Conservation (phyloP, 2,329 filamentous ascomycete genomes). For the Fusarium sp. region DNA sequence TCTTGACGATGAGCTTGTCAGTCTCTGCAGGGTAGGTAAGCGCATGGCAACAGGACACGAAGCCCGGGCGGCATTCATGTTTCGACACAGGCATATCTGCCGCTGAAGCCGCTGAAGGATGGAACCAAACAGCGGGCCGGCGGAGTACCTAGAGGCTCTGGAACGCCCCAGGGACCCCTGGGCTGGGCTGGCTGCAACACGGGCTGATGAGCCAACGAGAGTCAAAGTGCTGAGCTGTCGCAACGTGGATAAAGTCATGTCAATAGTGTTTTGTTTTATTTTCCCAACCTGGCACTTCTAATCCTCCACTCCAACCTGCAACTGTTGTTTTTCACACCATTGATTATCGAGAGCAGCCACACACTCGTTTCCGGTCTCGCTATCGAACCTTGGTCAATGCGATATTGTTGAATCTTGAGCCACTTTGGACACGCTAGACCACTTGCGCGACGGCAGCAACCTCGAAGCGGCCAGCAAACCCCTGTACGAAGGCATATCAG, state of each 20-base stretch:
- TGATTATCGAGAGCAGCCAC: slow-evolving; percentile 24
- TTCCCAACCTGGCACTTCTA: slow-evolving; percentile 20
- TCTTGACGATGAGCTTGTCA: too few species aligned
- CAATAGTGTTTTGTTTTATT: slow-evolving; percentile 31
- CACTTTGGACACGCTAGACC: slow-evolving; percentile 28
- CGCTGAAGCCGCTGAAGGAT: slow-evolving; percentile 19
- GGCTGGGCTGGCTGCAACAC: slow-evolving; percentile 12
- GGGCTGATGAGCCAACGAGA: slow-evolving; percentile 35
- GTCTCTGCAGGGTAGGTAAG: slow-evolving; percentile 30
- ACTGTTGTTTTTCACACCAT: slow-evolving; percentile 22
- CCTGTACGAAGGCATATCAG: slow-evolving; percentile 34
- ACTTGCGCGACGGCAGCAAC: slow-evolving; percentile 33
- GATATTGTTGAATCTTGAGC: slow-evolving; percentile 15
- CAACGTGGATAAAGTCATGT: slow-evolving; percentile 47
- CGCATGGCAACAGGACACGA: not conserved
- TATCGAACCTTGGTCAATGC: slow-evolving; percentile 11
- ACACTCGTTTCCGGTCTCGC: slow-evolving; percentile 34
- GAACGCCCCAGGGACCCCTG: slow-evolving; percentile 11
- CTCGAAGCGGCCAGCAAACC: slow-evolving; percentile 32
- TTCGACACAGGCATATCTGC: slow-evolving; percentile 24
- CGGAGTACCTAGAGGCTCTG: slow-evolving; percentile 12
- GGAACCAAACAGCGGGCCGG: slow-evolving; percentile 5
- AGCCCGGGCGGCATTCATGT: not conserved
- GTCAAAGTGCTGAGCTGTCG: slow-evolving; percentile 41
- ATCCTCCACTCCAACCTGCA: slow-evolving; percentile 4